Conservation (phyloP, 2,329 filamentous ascomycete genomes). For the Exophiala oligosperma region DNA sequence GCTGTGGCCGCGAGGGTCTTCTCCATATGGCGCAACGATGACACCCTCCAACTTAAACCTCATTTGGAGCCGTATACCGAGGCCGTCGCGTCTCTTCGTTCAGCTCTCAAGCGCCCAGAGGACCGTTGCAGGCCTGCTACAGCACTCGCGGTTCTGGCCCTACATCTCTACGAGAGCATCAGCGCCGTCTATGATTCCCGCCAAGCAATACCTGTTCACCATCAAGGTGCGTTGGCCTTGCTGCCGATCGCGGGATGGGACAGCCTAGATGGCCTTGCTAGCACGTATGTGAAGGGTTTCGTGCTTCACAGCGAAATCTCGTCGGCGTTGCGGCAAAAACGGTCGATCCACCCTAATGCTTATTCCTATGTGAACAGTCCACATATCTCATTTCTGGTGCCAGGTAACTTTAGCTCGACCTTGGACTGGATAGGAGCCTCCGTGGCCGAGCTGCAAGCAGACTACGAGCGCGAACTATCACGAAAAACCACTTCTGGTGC, state of each 20-base stretch:
- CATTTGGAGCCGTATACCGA: not conserved
- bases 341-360: slow-evolving; percentile 9
- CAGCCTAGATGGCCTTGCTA: slow-evolving; percentile 9
- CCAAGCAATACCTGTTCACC: slow-evolving; percentile 17
- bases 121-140: slow-evolving; percentile 5
- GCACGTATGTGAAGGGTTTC: slow-evolving; percentile 20
- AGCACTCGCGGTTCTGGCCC: slow-evolving; percentile 12
- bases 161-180: slow-evolving; percentile 28
- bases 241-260: slow-evolving; percentile 4
- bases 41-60: not conserved
- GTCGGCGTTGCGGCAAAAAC: slow-evolving; percentile 26
- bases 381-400: slow-evolving; percentile 7
- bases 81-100: slow-evolving; percentile 5
- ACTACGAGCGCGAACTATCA: slow-evolving; percentile 7
- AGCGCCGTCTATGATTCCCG: slow-evolving; percentile 24
- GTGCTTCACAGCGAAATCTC: slow-evolving; percentile 27
- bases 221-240: slow-evolving; percentile 26
- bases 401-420: slow-evolving; percentile 8
- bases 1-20: slow-evolving; percentile 3
- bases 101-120: slow-evolving; percentile 2
- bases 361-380: slow-evolving; percentile 12
- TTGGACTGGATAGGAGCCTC: slow-evolving; percentile 22
- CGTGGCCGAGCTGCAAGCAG: slow-evolving; percentile 24
- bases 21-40: slow-evolving; percentile 1
- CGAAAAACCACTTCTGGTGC: not conserved